Base-by-base conservation (phyloP, 2,329 filamentous ascomycete genomes). In the Aspergillus tamarii region DNA sequence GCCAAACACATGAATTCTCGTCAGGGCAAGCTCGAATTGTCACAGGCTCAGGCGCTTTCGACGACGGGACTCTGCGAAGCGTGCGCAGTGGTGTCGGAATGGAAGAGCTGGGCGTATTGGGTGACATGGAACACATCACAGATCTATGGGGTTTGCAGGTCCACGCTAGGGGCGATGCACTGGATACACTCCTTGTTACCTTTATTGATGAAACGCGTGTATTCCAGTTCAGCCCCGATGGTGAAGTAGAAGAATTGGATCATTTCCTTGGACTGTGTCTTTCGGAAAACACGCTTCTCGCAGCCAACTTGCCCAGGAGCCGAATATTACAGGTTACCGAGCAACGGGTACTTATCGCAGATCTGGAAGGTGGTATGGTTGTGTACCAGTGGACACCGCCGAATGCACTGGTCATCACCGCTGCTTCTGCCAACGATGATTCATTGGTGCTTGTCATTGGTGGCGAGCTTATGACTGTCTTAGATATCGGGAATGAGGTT, bases 21-120 rank as follows among this genome's bases (percentile, higher is more conserved):
- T 97, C 94, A 0, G 95, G 95, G 0, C 94, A 99, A 78, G 94
- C 95, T 53, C 88, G 94, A 45, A 91, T 99, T 65, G 93, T 99
- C 12, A 94, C 94, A 2, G 94, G 93, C 0, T 97, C 94, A 61
- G 95, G 95, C 32, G 93, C 92, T 0, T 95, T 92, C 74, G 89
- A 91, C 67, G 93, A 97, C 72, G 95, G 95, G 21, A 94, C 91
- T 61, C 80, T 99, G 59, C 85, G 95, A 64, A 97, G 93, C 74
- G 92, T 99, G 26, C 87, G 95, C 60, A 98, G 94, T 75, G 96
- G 95, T 57, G 94, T 99, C 57, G 94, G 94, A 0, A 85, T 98
- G 58, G 93, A 97, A 74, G 93, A 97, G 61, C 81, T 94, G 19
- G 94, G 93, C 23, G 85, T 94, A 6, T 82, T 98, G 10, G 91